phyloP scores from a whole-genome alignment of 805 yeast species.

The Priceomyces castillae region DNA sequence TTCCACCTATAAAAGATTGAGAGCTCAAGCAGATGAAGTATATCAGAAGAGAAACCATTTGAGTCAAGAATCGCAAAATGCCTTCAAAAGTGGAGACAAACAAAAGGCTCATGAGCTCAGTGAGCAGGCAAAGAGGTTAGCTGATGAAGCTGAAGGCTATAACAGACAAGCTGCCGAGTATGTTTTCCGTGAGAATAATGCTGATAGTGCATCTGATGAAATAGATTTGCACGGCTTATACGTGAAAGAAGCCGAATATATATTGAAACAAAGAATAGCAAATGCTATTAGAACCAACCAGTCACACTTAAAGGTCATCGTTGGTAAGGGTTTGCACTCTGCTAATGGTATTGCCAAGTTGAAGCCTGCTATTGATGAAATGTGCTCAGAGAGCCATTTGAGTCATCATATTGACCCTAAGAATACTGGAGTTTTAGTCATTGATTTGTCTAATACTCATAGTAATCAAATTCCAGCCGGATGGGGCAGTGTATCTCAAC shows the following conservation, averaged over 20 bases:
- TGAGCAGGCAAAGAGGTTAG: constrained; percentile 60
- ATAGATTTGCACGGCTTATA: constrained; percentile 91
- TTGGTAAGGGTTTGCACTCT: constrained; percentile 91
- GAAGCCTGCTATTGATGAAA: constrained; percentile 81
- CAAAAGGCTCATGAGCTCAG: constrained; percentile 70
- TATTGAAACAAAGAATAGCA: constrained; percentile 69
- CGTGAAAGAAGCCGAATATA: constrained; percentile 82
- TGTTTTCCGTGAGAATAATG: constrained; percentile 83
- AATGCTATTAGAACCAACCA: constrained; percentile 61
- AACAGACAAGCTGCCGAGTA: constrained; percentile 86
- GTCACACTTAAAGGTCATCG: constrained; percentile 71
- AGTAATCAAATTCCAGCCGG: constrained; percentile 28
- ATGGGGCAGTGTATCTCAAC: constrained; percentile 23
- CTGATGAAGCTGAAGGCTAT: constrained; percentile 58
- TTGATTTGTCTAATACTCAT: constrained; percentile 47
- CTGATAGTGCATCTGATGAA: constrained; percentile 81
- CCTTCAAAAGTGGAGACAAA: constrained; percentile 73
- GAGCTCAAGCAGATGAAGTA: constrained; percentile 69
- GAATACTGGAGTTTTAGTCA: constrained; percentile 77
- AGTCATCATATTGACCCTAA: constrained; percentile 60
- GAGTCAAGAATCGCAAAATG: constrained; percentile 68
- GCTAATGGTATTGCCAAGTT: constrained; percentile 78
- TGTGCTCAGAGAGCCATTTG: constrained; percentile 67
- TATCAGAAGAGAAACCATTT: constrained; percentile 53
- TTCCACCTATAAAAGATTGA: constrained; percentile 55